Base-by-base conservation (phyloP, 2,329 filamentous ascomycete species). In the Stachybotrys echinatus region DNA sequence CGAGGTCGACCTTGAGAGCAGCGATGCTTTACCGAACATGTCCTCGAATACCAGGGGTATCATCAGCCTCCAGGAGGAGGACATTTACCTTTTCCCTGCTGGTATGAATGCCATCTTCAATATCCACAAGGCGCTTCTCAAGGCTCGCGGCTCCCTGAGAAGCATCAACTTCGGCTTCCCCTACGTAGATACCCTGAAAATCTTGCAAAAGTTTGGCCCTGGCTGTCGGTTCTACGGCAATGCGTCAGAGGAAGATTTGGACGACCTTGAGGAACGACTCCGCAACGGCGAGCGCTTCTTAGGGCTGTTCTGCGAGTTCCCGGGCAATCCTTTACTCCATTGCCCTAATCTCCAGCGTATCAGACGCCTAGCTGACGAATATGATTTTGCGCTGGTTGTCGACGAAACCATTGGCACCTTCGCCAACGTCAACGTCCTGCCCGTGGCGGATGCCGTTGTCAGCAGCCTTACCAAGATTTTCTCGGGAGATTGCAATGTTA, bases 341-440 rank as follows among this genome's bases (percentile, higher is more conserved):
- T 89, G 89, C 21, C 92, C 92, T 1, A 85, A 99, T 67, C 79
- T 99, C 19, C 72, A 74, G 52, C 85, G 92, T n/a, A 92, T 99
- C 52, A 85, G 88, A 37, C 66, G 69, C 17, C 73, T 99, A 22
- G 92, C 92, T 1, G 84, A 95, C 63, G 76, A 81, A 55, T 95
- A 91, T 68, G 87, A 88, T 62, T 97, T 99, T 65, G 87, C 85
- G 20, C 84, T 97, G 12, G 88, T 97, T 3, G 81, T 99, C 3
- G 94, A 99, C 68, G 94, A 99, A 69, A 97, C 94, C 0, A 89
- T 99, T 52, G 92, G 92, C 58, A 99, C 94, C 50, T 96, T 96
- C 65, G 84, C 95, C 63, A 99, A 99, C 65, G 85, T 96, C 60
- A 90, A 97, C 64, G 89, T 99, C 4, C 79, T 99, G 5, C 89